These are phyloP conservation scores for Iris macrosiphon DNA, from an alignment of 106 monocot species.

Conservation along the genomic window DNA sequence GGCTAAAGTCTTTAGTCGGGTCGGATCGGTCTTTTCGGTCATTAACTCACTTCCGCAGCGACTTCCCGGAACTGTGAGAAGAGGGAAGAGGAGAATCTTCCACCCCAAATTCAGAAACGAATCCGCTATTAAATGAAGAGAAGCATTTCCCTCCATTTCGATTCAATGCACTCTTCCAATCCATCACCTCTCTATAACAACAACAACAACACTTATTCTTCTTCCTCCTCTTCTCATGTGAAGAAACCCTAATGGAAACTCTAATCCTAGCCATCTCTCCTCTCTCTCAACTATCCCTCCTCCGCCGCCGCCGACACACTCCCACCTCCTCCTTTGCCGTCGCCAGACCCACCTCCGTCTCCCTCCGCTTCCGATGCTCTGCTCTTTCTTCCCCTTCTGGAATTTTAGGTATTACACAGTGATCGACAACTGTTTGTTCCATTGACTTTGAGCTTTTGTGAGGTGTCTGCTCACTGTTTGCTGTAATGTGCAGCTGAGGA, in stretches of 20 bases:
- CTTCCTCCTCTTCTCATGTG: background rate
- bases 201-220: background rate
- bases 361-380: slow-evolving; percentile 9
- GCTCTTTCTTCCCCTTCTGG: background rate
- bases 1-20: too few relatives aligned
- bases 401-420: background rate
- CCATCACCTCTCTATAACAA: too few relatives aligned
- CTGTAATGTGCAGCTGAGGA: slow-evolving; percentile 10
- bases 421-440: background rate
- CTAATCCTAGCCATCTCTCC: background rate
- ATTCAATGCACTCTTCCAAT: too few relatives aligned
- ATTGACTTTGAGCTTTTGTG: background rate
- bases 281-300: background rate
- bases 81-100: too few relatives aligned
- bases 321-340: background rate
- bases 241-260: background rate
- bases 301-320: background rate
- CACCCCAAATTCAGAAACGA: too few relatives aligned
- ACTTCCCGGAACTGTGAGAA: too few relatives aligned
- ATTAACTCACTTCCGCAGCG: too few relatives aligned
- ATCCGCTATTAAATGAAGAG: too few relatives aligned
- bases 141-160: too few relatives aligned
- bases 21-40: too few relatives aligned
- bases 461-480: background rate
- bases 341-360: background rate